Conservation (phyloP, 768 basidiomycete species). For the Xerocomellus amylosporus region DNA sequence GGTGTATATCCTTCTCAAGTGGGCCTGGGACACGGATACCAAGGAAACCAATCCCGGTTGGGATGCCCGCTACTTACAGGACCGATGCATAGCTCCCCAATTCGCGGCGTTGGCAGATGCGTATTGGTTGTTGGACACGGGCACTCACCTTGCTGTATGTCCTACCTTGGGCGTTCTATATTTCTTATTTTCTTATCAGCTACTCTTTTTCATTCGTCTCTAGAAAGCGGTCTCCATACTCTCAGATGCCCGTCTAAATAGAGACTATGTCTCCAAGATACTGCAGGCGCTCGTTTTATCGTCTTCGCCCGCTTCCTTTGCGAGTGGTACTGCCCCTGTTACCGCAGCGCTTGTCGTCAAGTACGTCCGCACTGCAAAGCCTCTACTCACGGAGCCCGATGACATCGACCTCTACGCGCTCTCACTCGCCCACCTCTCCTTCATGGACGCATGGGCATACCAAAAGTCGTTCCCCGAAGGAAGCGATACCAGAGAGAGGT, state of each 20-base stretch:
- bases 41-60: constrained; percentile 36
- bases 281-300: constrained; percentile 52
- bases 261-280: constrained; percentile 78
- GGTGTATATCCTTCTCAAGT: constrained; percentile 78
- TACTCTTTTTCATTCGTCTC: neutral
- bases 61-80: constrained; percentile 44
- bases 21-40: constrained; percentile 70
- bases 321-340: constrained; percentile 6
- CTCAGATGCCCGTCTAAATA: constrained; percentile 69
- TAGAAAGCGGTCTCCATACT: constrained; percentile 72
- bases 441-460: constrained; percentile 74
- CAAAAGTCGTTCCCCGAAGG: constrained; percentile 67
- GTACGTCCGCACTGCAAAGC: constrained; percentile 76
- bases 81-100: constrained; percentile 69
- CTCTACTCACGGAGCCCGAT: constrained; percentile 61
- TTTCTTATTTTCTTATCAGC: neutral
- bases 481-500: constrained; percentile 48
- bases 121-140: constrained; percentile 80
- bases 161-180: neutral
- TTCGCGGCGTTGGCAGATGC: constrained; percentile 76
- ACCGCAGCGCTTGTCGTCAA: constrained; percentile 52
- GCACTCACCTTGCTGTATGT: constrained; percentile 62
- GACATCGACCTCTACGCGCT: constrained; percentile 70
- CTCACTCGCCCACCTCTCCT: constrained; percentile 61
- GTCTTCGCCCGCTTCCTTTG: constrained; percentile 39